Conservation (phyloP, 176 grass and related monocot genomes). For the Carex kokanica region DNA sequence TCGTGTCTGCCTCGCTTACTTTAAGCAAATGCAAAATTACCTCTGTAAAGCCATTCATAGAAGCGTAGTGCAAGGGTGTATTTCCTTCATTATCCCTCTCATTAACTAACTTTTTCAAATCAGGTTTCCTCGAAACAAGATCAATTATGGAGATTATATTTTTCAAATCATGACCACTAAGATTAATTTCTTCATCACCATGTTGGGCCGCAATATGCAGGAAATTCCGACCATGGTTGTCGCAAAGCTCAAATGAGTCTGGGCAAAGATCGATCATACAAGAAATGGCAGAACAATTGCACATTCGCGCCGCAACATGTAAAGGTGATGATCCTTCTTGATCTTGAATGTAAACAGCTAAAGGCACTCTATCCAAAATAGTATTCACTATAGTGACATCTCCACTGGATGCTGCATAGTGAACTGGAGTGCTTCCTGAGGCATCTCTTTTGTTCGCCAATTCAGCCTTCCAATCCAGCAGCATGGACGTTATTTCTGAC, state of each 20-base stretch:
- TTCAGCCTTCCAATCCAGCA: constrained; percentile 32
- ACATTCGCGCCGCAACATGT: constrained; percentile 32
- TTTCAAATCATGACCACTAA: background rate
- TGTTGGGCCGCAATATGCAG: constrained; percentile 27
- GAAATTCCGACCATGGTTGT: constrained; percentile 35
- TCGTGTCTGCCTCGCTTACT: constrained; percentile 2
- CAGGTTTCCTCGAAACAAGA: background rate
- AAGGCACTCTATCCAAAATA: constrained; percentile 5
- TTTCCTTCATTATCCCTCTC: constrained; percentile 39
- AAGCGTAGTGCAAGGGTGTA: constrained; percentile 37
- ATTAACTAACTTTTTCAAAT: constrained; percentile 29
- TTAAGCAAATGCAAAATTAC: constrained; percentile 19
- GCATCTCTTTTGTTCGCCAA: constrained; percentile 9
- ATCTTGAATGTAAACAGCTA: constrained; percentile 27
- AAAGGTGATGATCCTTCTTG: constrained; percentile 27
- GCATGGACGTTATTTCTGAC: constrained; percentile 37
- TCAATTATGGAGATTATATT: constrained; percentile 1
- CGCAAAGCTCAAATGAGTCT: constrained; percentile 31
- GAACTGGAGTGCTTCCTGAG: constrained; percentile 31
- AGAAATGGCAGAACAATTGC: constrained; percentile 5
- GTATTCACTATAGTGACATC: constrained; percentile 20
- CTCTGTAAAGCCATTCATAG: background rate
- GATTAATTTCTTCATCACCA: background rate
- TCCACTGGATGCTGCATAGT: constrained; percentile 32
- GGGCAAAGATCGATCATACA: constrained; percentile 19